Evolutionary conservation across 2,329 filamentous ascomycete genomes (phyloP).

Genomic region (Curvularia sp.): DNA sequence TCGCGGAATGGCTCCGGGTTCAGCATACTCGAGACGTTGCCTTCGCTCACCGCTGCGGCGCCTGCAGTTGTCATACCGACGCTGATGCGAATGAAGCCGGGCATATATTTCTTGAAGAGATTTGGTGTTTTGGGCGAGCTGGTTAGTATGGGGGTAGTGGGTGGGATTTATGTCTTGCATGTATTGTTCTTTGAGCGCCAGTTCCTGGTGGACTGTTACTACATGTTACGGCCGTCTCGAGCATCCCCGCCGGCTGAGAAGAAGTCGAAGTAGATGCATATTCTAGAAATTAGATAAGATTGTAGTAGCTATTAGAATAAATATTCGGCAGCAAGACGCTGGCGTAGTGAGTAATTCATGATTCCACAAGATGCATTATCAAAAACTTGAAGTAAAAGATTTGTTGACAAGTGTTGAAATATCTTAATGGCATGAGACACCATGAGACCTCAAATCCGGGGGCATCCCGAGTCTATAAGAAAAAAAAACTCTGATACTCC

Average conservation of each 20-base stretch:
- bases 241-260: neutral
- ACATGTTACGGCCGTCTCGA: constrained; percentile 36
- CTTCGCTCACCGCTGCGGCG: constrained; percentile 43
- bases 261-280: neutral
- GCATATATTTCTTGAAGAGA: constrained; percentile 29
- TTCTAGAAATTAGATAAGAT: neutral
- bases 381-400: neutral
- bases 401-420: neutral
- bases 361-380: neutral
- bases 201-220: constrained; percentile 46
- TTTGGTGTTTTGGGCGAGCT: constrained; percentile 55
- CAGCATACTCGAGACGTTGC: constrained; percentile 27
- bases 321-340: neutral
- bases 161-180: constrained; percentile 44
- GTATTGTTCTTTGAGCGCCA: constrained; percentile 45
- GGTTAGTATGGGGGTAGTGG: constrained; percentile 47
- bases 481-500: neutral
- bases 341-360: neutral
- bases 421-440: neutral
- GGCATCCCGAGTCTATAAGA: neutral
- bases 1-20: constrained; percentile 26
- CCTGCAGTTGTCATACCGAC: constrained; percentile 48
- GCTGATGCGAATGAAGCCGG: constrained; percentile 44
- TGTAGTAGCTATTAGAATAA: neutral
- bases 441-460: neutral